These are phyloP conservation scores for Aspergillus pseudonomiae DNA, from an alignment of 2,329 filamentous ascomycete species.

Conservation along the genomic window DNA sequence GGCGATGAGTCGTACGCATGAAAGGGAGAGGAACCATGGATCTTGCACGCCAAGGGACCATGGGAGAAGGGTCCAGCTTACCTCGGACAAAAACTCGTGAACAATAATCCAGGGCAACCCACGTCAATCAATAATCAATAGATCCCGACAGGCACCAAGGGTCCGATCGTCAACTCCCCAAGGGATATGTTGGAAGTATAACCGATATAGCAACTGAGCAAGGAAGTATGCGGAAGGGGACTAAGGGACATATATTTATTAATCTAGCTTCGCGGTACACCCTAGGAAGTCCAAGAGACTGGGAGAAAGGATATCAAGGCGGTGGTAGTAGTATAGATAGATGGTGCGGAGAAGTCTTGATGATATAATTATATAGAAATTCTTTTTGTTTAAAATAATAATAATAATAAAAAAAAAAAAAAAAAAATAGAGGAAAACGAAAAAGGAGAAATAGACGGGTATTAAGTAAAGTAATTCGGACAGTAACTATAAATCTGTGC, in stretches of 20 bases:
- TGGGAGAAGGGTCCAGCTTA: slow-evolving; percentile 14
- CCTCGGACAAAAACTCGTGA: slow-evolving; percentile 3
- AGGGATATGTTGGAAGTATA: neutral
- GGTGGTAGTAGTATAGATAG: neutral
- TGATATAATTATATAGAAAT: neutral
- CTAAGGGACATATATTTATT: slow-evolving; percentile 1
- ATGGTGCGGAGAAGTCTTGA: neutral
- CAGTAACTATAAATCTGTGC: neutral
- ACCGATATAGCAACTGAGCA: neutral
- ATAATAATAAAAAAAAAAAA: no score
- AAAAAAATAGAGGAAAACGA: neutral
- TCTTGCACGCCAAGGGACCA: neutral
- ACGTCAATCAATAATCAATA: neutral
- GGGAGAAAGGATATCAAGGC: neutral
- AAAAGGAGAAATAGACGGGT: neutral
- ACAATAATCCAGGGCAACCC: neutral
- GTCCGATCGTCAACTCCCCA: neutral
- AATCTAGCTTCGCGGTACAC: neutral
- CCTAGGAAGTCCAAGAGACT: neutral
- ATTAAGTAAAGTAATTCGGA: neutral
- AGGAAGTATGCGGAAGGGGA: neutral
- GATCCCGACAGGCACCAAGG: neutral
- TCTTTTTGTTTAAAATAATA: no score
- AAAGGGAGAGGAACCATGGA: slow-evolving; percentile 6
- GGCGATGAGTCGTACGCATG: slow-evolving; percentile 3